phyloP scores from a whole-genome alignment of 352 stramenopile species.

The Thraustochytrium sp. region DNA sequence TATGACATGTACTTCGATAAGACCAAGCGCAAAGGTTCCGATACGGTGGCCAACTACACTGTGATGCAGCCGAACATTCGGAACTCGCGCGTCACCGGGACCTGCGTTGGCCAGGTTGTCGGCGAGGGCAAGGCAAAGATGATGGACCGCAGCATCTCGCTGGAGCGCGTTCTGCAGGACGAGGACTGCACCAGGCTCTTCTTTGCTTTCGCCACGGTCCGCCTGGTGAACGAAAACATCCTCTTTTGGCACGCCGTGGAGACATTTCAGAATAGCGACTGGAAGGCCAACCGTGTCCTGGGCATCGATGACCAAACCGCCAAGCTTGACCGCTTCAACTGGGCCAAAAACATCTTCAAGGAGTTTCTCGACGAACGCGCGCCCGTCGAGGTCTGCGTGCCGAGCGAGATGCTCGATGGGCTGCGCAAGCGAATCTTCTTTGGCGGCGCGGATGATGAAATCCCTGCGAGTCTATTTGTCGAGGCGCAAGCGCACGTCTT shows the following conservation, averaged over 20 bases:
- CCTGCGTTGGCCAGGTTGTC: neutral
- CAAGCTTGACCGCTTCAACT: neutral
- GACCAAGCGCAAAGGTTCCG: neutral
- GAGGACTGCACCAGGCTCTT: neutral
- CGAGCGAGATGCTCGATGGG: slow-evolving; percentile 19
- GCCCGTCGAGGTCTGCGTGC: neutral
- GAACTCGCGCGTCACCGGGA: slow-evolving; percentile 10
- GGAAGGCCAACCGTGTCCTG: slow-evolving; percentile 24
- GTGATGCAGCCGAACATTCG: neutral
- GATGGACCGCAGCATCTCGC: neutral
- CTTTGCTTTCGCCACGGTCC: slow-evolving; percentile 1
- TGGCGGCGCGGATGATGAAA: neutral
- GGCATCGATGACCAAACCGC: neutral
- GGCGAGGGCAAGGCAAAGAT: neutral
- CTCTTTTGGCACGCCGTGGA: slow-evolving; percentile 26
- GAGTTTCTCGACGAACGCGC: neutral
- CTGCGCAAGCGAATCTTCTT: neutral
- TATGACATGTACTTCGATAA: slow-evolving; percentile 6
- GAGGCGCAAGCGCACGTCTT: slow-evolving; percentile 8
- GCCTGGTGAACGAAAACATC: slow-evolving; percentile 9
- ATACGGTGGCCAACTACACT: slow-evolving; percentile 1
- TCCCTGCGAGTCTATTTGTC: neutral
- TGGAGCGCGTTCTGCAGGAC: slow-evolving; percentile 13
- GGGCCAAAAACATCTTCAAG: neutral
- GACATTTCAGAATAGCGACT: neutral